Base-by-base conservation (phyloP, 768 basidiomycete species). In the Russula brevipes region DNA sequence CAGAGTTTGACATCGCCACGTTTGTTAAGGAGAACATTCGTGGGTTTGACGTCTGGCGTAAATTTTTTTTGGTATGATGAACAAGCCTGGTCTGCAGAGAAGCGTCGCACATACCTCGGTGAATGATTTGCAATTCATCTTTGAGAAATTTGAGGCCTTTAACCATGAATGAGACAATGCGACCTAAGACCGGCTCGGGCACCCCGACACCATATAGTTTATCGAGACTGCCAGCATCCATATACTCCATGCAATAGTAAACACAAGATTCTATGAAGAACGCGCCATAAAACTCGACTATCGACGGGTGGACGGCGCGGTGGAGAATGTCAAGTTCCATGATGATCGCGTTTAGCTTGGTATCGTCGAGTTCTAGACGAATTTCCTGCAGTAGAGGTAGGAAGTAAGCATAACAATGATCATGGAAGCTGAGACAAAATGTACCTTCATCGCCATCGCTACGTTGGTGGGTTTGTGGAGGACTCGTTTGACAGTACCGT, bases 261-360 rank as follows among this genome's bases (percentile, higher is more conserved):
- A 99, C 97, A 74, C 96, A 99, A n/a, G 92, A 92, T 73, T 99
- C 97, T 75, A 97, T 94, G 76, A 97, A 98, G 79, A 99, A 99
- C 4, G 97, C 97, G 49, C 97, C 97, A 72, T 96, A 98, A 70
- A 99, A 99, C 65, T 98, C 97, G 70, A 99, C 92, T 68, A 98
- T 98, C 71, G 91, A 86, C 3, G 89, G 90, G 9, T 89, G 86
- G 49, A 88, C 82, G 3, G 95, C 95, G 33, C 94, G 91, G 74
- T 99, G 97, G 7, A 99, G 85, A 67, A 99, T 89, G 72, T 99
- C 96, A 58, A 99, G 89, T 72, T 99, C 97, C 89, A 98, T 98
- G 70, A 99, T 87, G 79, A 99, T 98, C 14, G 89, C 92, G 70
- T 93, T 93, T 45, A 98, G 83, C 70, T 94, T 93, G 53, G 91